Conservation (phyloP, 768 basidiomycete genomes). For the Tylopilus balloui region DNA sequence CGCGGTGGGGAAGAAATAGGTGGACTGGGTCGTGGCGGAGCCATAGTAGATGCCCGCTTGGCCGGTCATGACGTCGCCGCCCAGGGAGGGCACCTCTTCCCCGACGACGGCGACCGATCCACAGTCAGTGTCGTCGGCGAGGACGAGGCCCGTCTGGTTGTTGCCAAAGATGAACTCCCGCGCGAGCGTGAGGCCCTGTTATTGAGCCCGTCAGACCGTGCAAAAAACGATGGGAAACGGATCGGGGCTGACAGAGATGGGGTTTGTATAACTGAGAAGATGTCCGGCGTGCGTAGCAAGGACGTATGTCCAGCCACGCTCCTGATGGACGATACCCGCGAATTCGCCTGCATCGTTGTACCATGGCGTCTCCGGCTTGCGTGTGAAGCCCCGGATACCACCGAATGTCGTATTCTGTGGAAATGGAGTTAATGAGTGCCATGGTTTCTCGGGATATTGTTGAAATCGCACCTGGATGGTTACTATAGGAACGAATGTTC, state of each 20-base stretch:
- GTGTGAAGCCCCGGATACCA: slow-evolving; percentile 69
- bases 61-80: slow-evolving; percentile 47
- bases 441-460: background rate
- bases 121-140: slow-evolving; percentile 12
- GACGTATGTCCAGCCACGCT: slow-evolving; percentile 53
- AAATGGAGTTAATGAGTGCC: background rate
- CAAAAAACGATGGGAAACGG: background rate
- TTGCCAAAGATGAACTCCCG: slow-evolving; percentile 66
- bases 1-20: slow-evolving; percentile 50
- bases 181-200: slow-evolving; percentile 55
- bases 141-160: slow-evolving; percentile 57
- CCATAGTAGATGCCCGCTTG: slow-evolving; percentile 55
- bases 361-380: slow-evolving; percentile 67
- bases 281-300: slow-evolving; percentile 39
- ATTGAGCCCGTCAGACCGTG: background rate
- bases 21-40: slow-evolving; percentile 44
- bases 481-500: slow-evolving; percentile 34
- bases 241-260: slow-evolving; percentile 41
- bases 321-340: slow-evolving; percentile 70
- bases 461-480: slow-evolving; percentile 46
- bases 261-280: slow-evolving; percentile 35
- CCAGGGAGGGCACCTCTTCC: slow-evolving; percentile 47
- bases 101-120: slow-evolving; percentile 37
- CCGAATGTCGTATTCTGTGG: slow-evolving; percentile 73
- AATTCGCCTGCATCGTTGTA: slow-evolving; percentile 51